These are phyloP conservation scores for Colletotrichum sp. DNA, from an alignment of 2,329 filamentous ascomycete species.

Conservation along the genomic window DNA sequence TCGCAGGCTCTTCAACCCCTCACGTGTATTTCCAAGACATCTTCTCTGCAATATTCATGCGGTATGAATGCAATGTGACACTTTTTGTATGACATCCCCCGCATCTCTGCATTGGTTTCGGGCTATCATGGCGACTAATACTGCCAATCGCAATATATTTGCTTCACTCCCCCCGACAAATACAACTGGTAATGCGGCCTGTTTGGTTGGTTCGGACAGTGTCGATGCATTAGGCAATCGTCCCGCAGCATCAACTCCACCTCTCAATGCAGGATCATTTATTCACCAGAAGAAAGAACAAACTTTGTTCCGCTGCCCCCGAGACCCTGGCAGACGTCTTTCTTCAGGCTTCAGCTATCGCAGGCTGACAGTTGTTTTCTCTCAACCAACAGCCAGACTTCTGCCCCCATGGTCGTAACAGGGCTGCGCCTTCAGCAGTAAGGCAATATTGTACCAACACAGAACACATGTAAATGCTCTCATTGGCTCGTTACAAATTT, in stretches of 20 bases:
- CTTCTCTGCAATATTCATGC: background rate
- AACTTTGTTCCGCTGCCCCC: background rate
- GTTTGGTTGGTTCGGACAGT: background rate
- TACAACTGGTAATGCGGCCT: background rate
- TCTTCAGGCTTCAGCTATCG: background rate
- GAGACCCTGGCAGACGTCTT: background rate
- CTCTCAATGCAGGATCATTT: background rate
- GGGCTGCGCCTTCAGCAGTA: background rate
- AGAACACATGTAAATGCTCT: background rate
- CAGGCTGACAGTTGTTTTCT: background rate
- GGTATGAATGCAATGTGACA: background rate
- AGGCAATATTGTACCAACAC: background rate
- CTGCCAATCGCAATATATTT: background rate
- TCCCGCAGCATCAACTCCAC: background rate
- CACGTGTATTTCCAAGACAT: background rate
- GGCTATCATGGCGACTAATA: background rate
- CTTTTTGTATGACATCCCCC: background rate
- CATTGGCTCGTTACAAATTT: background rate
- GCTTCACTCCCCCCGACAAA: background rate
- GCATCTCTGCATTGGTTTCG: background rate
- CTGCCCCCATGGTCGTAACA: background rate
- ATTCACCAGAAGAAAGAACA: background rate
- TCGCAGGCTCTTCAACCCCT: background rate
- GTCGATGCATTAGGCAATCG: background rate
- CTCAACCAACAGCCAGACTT: background rate